A percentile compares a stretch with the other conserved stretches of the same genome.
Conservation (phyloP, 805 yeast genomes). For the Komagataella ulmi region DNA sequence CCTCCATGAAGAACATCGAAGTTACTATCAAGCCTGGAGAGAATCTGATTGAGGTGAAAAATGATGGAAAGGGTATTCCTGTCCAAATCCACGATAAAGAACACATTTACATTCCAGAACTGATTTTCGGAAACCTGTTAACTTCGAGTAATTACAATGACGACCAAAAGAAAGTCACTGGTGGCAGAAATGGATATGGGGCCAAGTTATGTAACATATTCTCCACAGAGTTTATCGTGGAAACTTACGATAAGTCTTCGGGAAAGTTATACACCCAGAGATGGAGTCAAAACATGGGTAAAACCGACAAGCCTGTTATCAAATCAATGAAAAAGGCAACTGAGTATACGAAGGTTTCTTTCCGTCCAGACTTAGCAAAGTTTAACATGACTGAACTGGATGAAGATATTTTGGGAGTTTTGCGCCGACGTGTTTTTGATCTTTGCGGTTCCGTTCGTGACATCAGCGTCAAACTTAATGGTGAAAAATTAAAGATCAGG, state of each 20-base stretch:
- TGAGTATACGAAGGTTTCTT: slow-evolving; percentile 79
- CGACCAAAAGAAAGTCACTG: slow-evolving; percentile 88
- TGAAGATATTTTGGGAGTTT: slow-evolving; percentile 68
- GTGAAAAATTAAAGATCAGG: slow-evolving; percentile 50
- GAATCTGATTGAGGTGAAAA: slow-evolving; percentile 66
- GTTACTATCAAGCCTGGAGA: slow-evolving; percentile 71
- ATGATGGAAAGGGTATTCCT: slow-evolving; percentile 95
- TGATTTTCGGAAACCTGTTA: slow-evolving; percentile 87
- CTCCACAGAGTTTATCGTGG: slow-evolving; percentile 74
- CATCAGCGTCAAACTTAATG: slow-evolving; percentile 67
- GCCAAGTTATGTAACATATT: slow-evolving; percentile 95
- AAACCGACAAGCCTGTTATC: slow-evolving; percentile 65
- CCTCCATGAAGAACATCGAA: slow-evolving; percentile 72
- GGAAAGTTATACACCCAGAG: slow-evolving; percentile 61
- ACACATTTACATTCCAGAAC: slow-evolving; percentile 85
- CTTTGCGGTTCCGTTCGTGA: slow-evolving; percentile 88
- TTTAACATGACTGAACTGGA: slow-evolving; percentile 82
- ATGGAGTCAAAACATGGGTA: slow-evolving; percentile 83
- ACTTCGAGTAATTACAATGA: slow-evolving; percentile 96
- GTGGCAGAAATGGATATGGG: slow-evolving; percentile 98
- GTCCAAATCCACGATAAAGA: slow-evolving; percentile 88
- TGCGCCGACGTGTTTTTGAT: slow-evolving; percentile 91
- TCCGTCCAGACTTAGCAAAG: slow-evolving; percentile 74
- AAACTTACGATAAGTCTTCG: slow-evolving; percentile 68
- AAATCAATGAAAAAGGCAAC: slow-evolving; percentile 39